phyloP scores from a whole-genome alignment of 345 rosid species.

The Orychophragmus violaceus region DNA sequence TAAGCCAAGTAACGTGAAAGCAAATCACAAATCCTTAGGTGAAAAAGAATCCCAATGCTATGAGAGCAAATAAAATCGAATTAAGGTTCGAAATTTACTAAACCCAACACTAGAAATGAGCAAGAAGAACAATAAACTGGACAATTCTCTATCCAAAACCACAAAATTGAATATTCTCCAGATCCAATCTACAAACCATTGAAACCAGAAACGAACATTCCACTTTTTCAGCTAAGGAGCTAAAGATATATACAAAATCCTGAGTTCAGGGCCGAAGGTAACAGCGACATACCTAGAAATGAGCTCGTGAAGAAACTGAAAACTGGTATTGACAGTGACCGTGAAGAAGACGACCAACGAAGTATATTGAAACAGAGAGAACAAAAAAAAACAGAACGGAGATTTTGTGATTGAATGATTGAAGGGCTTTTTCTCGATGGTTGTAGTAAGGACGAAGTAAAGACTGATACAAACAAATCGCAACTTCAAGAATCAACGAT shows the following conservation, averaged over 20 bases:
- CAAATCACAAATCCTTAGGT: too few species aligned
- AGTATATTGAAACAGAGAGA: not conserved
- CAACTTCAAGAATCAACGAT: too few species aligned
- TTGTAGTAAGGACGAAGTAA: conserved; percentile 30
- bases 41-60: not conserved
- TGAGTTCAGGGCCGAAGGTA: not conserved
- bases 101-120: conserved; percentile 2
- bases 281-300: not conserved
- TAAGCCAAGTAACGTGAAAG: too few species aligned
- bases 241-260: conserved; percentile 1
- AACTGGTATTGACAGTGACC: not conserved
- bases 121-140: conserved; percentile 1
- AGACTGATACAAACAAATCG: too few species aligned
- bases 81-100: conserved; percentile 12
- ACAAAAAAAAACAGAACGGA: conserved; percentile 2
- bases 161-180: not conserved
- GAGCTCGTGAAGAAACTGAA: conserved; percentile 3
- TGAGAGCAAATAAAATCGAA: not conserved
- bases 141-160: not conserved
- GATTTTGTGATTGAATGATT: conserved; percentile 13
- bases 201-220: not conserved
- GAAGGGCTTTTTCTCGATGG: not conserved
- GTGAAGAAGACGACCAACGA: too few species aligned
- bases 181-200: conserved; percentile 25
- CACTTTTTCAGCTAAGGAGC: not conserved